These are phyloP conservation scores for Anisodus tanguticus DNA, from an alignment of 257 asterid species.

Conservation along the genomic window DNA sequence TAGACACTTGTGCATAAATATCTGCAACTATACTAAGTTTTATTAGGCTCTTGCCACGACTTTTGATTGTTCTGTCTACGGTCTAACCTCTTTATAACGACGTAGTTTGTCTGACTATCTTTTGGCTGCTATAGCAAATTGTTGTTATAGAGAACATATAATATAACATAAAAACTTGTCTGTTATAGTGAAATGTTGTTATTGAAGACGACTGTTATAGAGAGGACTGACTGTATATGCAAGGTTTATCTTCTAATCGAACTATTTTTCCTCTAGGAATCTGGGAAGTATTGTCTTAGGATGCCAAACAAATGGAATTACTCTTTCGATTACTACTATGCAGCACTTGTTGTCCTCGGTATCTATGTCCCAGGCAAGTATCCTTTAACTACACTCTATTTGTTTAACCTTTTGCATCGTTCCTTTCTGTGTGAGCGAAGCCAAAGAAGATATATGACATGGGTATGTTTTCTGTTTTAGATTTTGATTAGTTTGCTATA, in stretches of 20 bases:
- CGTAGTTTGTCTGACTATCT: too few species aligned
- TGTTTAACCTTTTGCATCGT: background rate
- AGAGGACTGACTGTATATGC: background rate
- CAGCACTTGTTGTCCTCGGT: slow-evolving; percentile 59
- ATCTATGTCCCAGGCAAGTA: slow-evolving; percentile 71
- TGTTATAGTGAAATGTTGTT: too few species aligned
- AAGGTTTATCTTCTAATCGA: background rate
- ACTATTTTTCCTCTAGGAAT: slow-evolving; percentile 40
- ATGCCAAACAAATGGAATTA: slow-evolving; percentile 89
- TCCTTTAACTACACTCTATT: background rate
- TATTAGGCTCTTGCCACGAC: background rate
- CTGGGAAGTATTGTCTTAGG: slow-evolving; percentile 62
- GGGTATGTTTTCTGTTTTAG: background rate
- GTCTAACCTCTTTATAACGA: too few species aligned
- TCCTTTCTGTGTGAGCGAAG: background rate
- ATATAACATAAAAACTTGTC: too few species aligned
- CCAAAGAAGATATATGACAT: background rate
- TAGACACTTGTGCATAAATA: background rate
- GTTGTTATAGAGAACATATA: too few species aligned
- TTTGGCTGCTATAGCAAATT: too few species aligned
- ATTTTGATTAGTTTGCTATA: background rate
- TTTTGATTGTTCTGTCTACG: background rate
- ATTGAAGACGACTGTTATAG: too few species aligned
- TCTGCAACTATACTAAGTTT: background rate
- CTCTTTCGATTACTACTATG: slow-evolving; percentile 75